Percentiles rank a stretch among this genome's conserved stretches.
Evolutionary conservation across 2,329 filamentous ascomycete genomes (phyloP).

Genomic region (Pleoardoris graminearum): DNA sequence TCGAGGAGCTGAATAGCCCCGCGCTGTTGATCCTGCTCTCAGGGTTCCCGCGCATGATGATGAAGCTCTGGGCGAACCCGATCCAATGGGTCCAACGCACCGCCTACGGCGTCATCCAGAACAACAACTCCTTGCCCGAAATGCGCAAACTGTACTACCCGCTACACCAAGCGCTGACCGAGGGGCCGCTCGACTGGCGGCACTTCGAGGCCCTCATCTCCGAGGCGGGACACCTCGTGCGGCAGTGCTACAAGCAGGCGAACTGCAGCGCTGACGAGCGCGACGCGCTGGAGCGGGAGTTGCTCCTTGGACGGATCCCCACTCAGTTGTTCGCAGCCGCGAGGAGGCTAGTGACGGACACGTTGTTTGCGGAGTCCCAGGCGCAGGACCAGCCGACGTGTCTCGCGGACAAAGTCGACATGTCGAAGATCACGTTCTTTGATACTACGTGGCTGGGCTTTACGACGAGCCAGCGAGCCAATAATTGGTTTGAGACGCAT

Average conservation of each 20-base stretch:
- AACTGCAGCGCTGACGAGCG: constrained; percentile 37
- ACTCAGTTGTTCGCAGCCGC: constrained; percentile 55
- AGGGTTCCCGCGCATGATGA: constrained; percentile 43
- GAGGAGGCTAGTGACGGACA: constrained; percentile 50
- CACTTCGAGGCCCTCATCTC: constrained; percentile 54
- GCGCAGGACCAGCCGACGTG: constrained; percentile 48
- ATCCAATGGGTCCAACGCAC: constrained; percentile 37
- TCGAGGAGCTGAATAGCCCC: constrained; percentile 41
- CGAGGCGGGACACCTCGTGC: constrained; percentile 69
- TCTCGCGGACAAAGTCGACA: constrained; percentile 64
- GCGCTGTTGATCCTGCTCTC: constrained; percentile 38
- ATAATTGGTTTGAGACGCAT: constrained; percentile 63
- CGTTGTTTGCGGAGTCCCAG: constrained; percentile 42
- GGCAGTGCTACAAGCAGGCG: constrained; percentile 57
- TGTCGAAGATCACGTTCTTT: constrained; percentile 70
- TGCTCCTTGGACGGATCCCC: constrained; percentile 58
- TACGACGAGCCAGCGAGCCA: constrained; percentile 60
- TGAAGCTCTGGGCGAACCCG: constrained; percentile 41
- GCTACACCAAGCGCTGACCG: constrained; percentile 34
- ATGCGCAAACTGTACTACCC: constrained; percentile 52
- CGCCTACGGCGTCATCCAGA: constrained; percentile 35
- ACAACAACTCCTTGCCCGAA: constrained; percentile 46
- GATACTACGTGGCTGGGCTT: constrained; percentile 72
- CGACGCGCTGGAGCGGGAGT: constrained; percentile 53
- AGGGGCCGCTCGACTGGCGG: constrained; percentile 49